phyloP scores from a whole-genome alignment of 805 yeast species.

The Debaryomyces prosopidis region DNA sequence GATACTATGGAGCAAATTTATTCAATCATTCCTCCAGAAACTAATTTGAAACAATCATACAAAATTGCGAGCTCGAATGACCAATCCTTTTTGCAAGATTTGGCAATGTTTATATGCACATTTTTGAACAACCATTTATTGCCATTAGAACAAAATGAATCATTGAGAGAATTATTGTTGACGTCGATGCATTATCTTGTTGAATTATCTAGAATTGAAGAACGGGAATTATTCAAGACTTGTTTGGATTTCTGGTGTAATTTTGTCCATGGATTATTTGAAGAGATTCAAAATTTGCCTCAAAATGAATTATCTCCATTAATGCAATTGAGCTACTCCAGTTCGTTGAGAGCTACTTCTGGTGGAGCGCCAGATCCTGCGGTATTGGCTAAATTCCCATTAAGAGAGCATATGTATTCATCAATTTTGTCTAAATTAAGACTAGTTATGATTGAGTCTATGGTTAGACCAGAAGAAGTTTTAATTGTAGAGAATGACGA shows the following conservation, averaged over 20 bases:
- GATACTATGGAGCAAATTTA: constrained; percentile 70
- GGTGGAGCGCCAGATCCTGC: constrained; percentile 90
- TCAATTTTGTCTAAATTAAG: constrained; percentile 79
- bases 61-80: constrained; percentile 74
- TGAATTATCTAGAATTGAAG: constrained; percentile 86
- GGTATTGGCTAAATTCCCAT: constrained; percentile 70
- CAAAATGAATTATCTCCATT: constrained; percentile 70
- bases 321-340: constrained; percentile 59
- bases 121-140: constrained; percentile 73
- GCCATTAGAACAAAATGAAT: constrained; percentile 60
- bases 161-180: constrained; percentile 57
- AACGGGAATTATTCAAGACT: constrained; percentile 92
- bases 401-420: constrained; percentile 84
- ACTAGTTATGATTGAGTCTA: constrained; percentile 90
- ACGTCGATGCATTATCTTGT: constrained; percentile 80
- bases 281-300: constrained; percentile 83
- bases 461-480: constrained; percentile 99
- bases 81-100: constrained; percentile 92
- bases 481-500: constrained; percentile 96
- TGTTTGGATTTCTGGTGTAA: constrained; percentile 93
- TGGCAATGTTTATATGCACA: constrained; percentile 89
- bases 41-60: constrained; percentile 74
- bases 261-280: constrained; percentile 78
- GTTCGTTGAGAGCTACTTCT: constrained; percentile 43
- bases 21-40: constrained; percentile 66